These are phyloP conservation scores for Macrophomina phaseolina DNA, from an alignment of 2,329 filamentous ascomycete species.

Conservation along the genomic window DNA sequence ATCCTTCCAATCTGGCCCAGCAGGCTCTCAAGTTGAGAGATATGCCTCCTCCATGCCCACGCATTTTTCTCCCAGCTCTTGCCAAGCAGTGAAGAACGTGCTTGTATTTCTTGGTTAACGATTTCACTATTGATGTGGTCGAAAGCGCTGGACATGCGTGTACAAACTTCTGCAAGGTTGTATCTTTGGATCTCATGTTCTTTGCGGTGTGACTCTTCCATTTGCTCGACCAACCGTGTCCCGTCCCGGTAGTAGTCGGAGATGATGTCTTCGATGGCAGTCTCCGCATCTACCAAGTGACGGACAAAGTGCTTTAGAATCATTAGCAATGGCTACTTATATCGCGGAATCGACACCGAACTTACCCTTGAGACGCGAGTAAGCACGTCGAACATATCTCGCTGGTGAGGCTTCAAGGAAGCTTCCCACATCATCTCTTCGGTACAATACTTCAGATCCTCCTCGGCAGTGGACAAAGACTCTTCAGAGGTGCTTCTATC, in stretches of 20 bases:
- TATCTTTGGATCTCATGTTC: conserved; percentile 5
- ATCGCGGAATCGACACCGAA: conserved; percentile 3
- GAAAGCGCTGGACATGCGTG: neutral
- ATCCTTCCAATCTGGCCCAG: neutral
- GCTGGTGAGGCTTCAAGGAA: conserved; percentile 47
- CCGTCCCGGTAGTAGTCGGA: conserved; percentile 52
- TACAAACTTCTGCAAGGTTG: neutral
- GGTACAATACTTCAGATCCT: conserved; percentile 28
- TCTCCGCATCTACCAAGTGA: conserved; percentile 55
- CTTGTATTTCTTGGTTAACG: neutral
- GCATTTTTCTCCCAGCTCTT: neutral
- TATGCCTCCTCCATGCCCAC: neutral
- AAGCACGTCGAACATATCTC: conserved; percentile 45
- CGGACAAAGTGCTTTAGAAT: conserved; percentile 47
- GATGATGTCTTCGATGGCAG: conserved; percentile 50
- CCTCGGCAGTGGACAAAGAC: neutral
- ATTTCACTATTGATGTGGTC: neutral
- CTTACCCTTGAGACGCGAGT: conserved; percentile 41
- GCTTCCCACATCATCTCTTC: conserved; percentile 48
- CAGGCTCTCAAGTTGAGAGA: neutral
- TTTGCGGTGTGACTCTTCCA: conserved; percentile 48
- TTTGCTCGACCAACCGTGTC: conserved; percentile 48
- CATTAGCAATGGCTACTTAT: neutral
- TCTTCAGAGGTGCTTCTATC: neutral
- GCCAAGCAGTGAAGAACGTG: neutral